These are phyloP conservation scores for Clonostachys solani DNA, from an alignment of 2,329 filamentous ascomycete species.

Conservation along the genomic window DNA sequence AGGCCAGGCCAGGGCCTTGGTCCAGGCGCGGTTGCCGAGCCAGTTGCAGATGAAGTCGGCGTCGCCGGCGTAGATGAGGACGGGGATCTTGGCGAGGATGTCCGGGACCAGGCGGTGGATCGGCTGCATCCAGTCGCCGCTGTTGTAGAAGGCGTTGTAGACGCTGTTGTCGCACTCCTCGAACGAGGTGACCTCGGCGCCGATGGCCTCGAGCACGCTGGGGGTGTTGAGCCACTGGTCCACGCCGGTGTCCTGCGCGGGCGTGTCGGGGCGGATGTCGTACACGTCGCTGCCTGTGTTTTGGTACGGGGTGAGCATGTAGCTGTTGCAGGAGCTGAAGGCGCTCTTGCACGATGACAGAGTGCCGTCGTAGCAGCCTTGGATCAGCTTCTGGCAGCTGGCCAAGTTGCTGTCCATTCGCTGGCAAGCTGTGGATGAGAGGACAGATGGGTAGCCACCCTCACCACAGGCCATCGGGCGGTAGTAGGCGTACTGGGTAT, in stretches of 20 bases:
- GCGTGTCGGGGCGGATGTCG: constrained; percentile 69
- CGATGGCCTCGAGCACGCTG: constrained; percentile 80
- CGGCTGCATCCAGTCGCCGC: constrained; percentile 98
- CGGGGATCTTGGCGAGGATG: constrained; percentile 85
- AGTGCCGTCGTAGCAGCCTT: constrained; percentile 87
- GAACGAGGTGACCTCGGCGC: constrained; percentile 69
- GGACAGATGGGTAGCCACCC: constrained; percentile 86
- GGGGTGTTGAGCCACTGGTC: constrained; percentile 83
- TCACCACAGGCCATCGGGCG: constrained; percentile 96
- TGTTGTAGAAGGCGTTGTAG: constrained; percentile 96
- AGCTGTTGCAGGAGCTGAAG: constrained; percentile 98
- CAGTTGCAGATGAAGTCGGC: constrained; percentile 95
- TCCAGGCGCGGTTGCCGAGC: constrained; percentile 97
- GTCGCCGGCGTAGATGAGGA: constrained; percentile 89
- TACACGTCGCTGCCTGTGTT: constrained; percentile 91
- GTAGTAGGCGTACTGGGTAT: constrained; percentile 94
- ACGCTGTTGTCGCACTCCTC: constrained; percentile 98
- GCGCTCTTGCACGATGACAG: constrained; percentile 89
- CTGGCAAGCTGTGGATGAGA: constrained; percentile 71
- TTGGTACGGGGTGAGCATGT: constrained; percentile 90
- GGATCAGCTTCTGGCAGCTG: constrained; percentile 83
- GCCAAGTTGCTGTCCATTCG: constrained; percentile 91
- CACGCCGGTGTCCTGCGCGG: constrained; percentile 77
- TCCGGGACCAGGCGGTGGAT: constrained; percentile 87
- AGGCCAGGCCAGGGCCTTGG: constrained; percentile 87